phyloP scores from a whole-genome alignment of 306 rosid genomes.

The Urtica urens region DNA sequence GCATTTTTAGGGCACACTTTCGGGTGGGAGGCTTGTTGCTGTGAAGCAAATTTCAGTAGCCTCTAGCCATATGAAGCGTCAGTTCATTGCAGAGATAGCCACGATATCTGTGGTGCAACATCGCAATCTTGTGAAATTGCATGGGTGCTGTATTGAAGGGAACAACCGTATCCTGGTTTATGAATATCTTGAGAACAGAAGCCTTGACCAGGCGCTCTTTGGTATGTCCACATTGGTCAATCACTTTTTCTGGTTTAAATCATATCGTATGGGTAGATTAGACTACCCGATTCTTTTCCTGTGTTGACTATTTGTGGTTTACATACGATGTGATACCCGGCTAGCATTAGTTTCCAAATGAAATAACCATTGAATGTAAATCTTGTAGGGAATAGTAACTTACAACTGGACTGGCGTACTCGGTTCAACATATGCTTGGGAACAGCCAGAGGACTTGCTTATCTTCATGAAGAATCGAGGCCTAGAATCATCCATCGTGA shows the following conservation, averaged over 20 bases:
- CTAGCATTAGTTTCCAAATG: not conserved
- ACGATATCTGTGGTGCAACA: conserved; percentile 24
- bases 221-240: conserved; percentile 12
- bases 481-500: conserved; percentile 32
- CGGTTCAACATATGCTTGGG: conserved; percentile 27
- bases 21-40: conserved; percentile 26
- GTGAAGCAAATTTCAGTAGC: conserved; percentile 25
- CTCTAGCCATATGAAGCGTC: conserved; percentile 21
- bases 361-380: no score
- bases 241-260: not conserved
- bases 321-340: not conserved
- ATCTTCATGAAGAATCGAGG: conserved; percentile 32
- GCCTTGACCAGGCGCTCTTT: conserved; percentile 26
- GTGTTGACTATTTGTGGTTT: no score
- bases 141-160: conserved; percentile 30
- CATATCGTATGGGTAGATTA: not conserved
- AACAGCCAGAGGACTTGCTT: conserved; percentile 27
- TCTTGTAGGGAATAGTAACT: conserved; percentile 10
- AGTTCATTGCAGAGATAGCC: conserved; percentile 27
- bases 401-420: conserved; percentile 23
- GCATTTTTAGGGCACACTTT: conserved; percentile 22
- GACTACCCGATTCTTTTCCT: not conserved
- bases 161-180: conserved; percentile 23
- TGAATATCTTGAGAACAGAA: conserved; percentile 26
- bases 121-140: conserved; percentile 26